Evolutionary conservation across 768 basidiomycete genomes (phyloP), one percentile per base, ranked within the genome.

Genomic region (Imleria badia): DNA sequence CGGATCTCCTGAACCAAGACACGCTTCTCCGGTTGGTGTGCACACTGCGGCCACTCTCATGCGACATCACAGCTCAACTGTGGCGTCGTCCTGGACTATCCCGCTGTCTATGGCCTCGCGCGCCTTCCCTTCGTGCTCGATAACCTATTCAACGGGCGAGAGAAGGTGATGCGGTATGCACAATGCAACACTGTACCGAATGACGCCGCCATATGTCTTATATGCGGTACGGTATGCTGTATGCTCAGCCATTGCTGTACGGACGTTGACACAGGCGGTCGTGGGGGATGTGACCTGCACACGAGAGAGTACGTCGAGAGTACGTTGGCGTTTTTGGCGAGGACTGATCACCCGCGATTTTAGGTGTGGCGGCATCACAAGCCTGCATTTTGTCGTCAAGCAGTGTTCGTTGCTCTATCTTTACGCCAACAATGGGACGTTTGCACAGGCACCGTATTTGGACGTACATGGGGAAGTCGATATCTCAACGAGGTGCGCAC

Each of bases 201-300:
- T 11, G 92, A 91, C 61, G 91, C 92, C 19, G 97, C 94, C 0
- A 84, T 99, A 2, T 99, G 97, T 69, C 70, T 98, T 56, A 78
- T 94, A 46, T 99, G 97, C 60, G 97, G 97, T 0, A 76, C 83
- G 45, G 85, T 87, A 13, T 84, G 89, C 12, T 98, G 97, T 66
- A 81, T 95, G 76, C 89, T 93, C 67, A 91, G 91, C 60, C 87
- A 94, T 58, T 99, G 97, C 65, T 99, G 97, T 67, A 76, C 78
- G 59, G 93, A 94, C 58, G 63, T 71, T 48, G 78, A 76, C n/a
- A 76, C 79, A 15, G 75, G 59, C 23, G 74, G 76, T 36, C 76
- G 87, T 23, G 97, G 96, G 30, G 96, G 98, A 66, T 98, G 95
- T 69, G 98, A 98, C 68, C 82, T 90, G 78, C 97, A 98, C 67